A percentile compares a stretch with the other conserved stretches of the same genome.
Evolutionary conservation across 371 early-diverging fungal species (phyloP).

Genomic region (Parasitella parasitica): DNA sequence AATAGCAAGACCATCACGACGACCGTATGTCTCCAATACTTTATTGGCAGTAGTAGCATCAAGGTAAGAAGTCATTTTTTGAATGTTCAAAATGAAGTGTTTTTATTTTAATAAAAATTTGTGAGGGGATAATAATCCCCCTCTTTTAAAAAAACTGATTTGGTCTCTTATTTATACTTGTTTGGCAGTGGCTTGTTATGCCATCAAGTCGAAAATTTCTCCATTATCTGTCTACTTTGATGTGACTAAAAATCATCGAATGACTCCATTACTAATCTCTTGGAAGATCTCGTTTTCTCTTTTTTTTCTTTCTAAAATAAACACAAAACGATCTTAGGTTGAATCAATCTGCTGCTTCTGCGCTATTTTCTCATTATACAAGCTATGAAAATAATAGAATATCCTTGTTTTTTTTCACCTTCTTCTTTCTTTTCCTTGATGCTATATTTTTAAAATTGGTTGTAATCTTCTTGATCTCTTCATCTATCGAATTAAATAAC

Average conservation of each 20-base stretch:
- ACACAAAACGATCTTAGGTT: conserved; percentile 14
- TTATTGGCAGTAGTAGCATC: conserved; percentile 20
- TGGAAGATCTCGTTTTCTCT: not conserved
- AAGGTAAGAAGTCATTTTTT: conserved; percentile 24
- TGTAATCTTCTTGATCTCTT: not conserved
- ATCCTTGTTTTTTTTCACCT: not conserved
- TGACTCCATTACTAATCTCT: not conserved
- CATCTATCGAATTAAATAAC: not conserved
- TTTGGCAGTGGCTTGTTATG: conserved; percentile 1
- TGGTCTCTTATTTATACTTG: conserved; percentile 15
- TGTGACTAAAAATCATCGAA: conserved; percentile 2
- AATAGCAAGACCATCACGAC: conserved; percentile 86
- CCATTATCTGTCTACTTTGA: not conserved
- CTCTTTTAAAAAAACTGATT: conserved; percentile 11
- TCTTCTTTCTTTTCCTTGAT: not conserved
- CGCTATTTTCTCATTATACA: not conserved
- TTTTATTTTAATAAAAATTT: conserved; percentile 21
- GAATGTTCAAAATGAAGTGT: not conserved
- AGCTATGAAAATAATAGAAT: not conserved
- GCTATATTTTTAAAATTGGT: not conserved
- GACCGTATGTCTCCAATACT: conserved; percentile 17
- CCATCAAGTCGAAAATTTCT: conserved; percentile 2
- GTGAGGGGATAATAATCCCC: conserved; percentile 26
- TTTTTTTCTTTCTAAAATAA: not conserved
- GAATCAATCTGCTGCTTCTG: not conserved